Evolutionary conservation across 352 stramenopile genomes (phyloP).

Genomic region (Globisporangium mamillatum): DNA sequence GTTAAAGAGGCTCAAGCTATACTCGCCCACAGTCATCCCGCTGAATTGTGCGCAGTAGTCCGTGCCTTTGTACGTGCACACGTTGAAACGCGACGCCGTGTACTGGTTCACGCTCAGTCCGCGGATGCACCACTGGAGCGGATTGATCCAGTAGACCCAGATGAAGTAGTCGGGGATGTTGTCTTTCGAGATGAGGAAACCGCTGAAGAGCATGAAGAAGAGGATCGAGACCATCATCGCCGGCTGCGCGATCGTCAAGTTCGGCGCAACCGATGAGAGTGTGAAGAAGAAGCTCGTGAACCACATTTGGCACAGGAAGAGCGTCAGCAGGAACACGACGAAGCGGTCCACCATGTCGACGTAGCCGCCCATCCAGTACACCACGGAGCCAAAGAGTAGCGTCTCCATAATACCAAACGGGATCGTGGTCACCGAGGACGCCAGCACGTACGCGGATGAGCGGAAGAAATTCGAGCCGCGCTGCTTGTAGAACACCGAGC

Average conservation of each 20-base stretch:
- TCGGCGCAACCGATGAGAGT: conserved; percentile 42
- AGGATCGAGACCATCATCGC: conserved; percentile 59
- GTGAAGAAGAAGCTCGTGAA: conserved; percentile 74
- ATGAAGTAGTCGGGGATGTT: conserved; percentile 64
- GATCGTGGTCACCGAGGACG: conserved; percentile 42
- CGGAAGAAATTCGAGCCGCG: conserved; percentile 86
- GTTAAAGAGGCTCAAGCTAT: conserved; percentile 46
- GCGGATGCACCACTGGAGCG: conserved; percentile 63
- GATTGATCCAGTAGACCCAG: conserved; percentile 83
- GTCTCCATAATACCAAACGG: conserved; percentile 69
- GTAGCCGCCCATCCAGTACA: conserved; percentile 91
- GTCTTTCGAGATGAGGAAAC: conserved; percentile 56
- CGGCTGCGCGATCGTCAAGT: conserved; percentile 52
- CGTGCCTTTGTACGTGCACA: conserved; percentile 44
- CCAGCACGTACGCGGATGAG: conserved; percentile 76
- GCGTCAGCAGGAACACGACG: conserved; percentile 57
- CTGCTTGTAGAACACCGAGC: conserved; percentile 89
- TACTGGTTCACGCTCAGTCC: conserved; percentile 70
- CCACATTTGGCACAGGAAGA: conserved; percentile 66
- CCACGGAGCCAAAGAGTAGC: conserved; percentile 77
- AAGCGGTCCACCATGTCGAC: conserved; percentile 39
- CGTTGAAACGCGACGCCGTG: conserved; percentile 32
- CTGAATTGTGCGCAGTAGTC: conserved; percentile 48
- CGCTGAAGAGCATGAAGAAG: conserved; percentile 68
- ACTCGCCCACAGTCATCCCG: conserved; percentile 36